phyloP scores from a whole-genome alignment of 2,329 filamentous ascomycete species.

The Ceratocystis alfenasii region DNA sequence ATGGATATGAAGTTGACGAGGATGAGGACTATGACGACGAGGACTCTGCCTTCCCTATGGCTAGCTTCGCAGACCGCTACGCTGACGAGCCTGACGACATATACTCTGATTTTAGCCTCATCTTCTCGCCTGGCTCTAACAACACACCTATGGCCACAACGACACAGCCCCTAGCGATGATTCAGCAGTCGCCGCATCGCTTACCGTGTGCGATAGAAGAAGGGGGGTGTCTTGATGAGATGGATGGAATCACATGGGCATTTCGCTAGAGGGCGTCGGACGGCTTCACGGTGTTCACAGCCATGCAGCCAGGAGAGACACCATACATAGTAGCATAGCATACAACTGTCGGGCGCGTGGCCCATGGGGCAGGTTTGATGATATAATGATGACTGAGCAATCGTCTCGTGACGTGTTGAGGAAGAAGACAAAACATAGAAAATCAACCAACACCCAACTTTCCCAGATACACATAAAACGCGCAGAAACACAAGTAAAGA shows the following conservation, averaged over 20 bases:
- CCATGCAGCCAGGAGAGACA: background rate
- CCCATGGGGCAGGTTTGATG: background rate
- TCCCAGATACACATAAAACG: background rate
- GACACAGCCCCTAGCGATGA: conserved; percentile 23
- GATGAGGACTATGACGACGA: conserved; percentile 35
- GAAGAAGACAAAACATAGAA: background rate
- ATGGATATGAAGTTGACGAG: conserved; percentile 6
- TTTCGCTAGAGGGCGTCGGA: conserved; percentile 11
- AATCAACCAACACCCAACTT: conserved; percentile 7
- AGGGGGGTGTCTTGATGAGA: conserved; percentile 38
- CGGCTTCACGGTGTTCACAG: background rate
- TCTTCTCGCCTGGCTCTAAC: conserved; percentile 34
- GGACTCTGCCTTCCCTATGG: conserved; percentile 38
- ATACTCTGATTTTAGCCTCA: conserved; percentile 43
- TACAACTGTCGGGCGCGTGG: background rate
- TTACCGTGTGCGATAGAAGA: conserved; percentile 27
- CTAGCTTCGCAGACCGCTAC: conserved; percentile 37
- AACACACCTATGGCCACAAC: conserved; percentile 26
- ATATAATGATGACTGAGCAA: background rate
- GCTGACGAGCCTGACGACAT: conserved; percentile 39
- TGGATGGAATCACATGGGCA: conserved; percentile 43
- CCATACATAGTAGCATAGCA: background rate
- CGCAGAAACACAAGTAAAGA: background rate
- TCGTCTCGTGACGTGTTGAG: background rate
- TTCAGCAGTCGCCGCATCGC: background rate